Base-by-base conservation (phyloP, 108 stramenopile genomes). In the Cyclotella baltica region DNA sequence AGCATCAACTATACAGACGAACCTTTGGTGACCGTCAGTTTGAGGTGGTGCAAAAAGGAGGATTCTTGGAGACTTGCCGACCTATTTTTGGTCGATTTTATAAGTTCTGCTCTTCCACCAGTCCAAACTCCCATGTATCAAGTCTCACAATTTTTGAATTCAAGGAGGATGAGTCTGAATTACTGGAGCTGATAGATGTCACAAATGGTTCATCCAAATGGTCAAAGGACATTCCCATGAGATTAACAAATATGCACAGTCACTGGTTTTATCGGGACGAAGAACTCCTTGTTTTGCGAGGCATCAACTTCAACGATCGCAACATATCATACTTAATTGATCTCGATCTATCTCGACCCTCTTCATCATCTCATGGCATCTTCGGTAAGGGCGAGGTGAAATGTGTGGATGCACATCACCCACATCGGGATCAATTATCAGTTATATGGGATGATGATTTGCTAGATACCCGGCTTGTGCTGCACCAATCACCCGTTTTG, bases 221-320 rank as follows among this genome's bases (percentile, higher is more conserved):
- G 84, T 70, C 34, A 37, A 57, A 73, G 33, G 81, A 87, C 16
- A 51, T 85, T 10, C 87, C 87, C 1, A 34, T 57, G 18, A 74
- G 67, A 27, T 77, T 87, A 10, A 76, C 75, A 37, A 33, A 29
- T 9, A 72, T 84, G 79, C 83, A 85, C 58, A 84, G 80, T 66
- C 87, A 87, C 59, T 87, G 87, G 87, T 36, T 85, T 27, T 74
- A 28, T 18, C 75, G 87, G 0, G 56, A 78, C 20, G 53, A 67
- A 9, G 22, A 71, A 25, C 37, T 67, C 18, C 73, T 85, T 31
- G 70, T 83, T 4, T 19, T 87, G 4, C 73, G 87, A 13, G 70
- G 69, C 29, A 59, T 67, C 34, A 13, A 33, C 23, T 87, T 82
- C 48, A 53, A 63, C 20, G 53, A 85, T 22, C 76, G 77, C 19